phyloP scores from a whole-genome alignment of 2,329 filamentous ascomycete genomes.

The Curvularia eragrostidis region DNA sequence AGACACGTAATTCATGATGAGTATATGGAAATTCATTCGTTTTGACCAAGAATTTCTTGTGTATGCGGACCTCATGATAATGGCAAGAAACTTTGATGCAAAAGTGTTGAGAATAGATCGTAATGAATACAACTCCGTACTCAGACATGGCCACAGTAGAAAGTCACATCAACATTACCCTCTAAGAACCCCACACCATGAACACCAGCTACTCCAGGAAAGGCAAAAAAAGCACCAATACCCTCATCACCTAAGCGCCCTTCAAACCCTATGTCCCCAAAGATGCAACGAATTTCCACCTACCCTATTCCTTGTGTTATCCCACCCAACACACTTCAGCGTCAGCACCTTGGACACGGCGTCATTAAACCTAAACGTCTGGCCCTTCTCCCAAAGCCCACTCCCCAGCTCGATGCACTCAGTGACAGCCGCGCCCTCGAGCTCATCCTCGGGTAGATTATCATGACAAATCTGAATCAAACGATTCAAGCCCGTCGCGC shows the following conservation, averaged over 20 bases:
- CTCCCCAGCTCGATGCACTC: constrained; percentile 46
- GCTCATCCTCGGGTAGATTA: constrained; percentile 25
- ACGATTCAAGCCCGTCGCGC: constrained; percentile 36
- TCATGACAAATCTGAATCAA: constrained; percentile 41
- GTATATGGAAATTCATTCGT: background rate
- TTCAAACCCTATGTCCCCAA: constrained; percentile 38
- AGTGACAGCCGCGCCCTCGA: constrained; percentile 39
- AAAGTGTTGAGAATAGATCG: background rate
- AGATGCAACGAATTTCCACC: constrained; percentile 39
- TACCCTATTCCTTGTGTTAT: constrained; percentile 40
- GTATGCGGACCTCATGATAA: background rate
- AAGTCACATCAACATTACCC: background rate
- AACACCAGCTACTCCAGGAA: background rate
- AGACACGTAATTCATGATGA: background rate
- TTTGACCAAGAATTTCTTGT: background rate
- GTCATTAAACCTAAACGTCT: constrained; percentile 43
- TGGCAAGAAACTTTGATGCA: background rate
- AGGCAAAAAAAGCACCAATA: background rate
- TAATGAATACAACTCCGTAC: background rate
- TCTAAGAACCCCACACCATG: background rate
- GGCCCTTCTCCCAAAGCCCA: constrained; percentile 45
- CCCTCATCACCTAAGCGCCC: background rate
- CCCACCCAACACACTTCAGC: constrained; percentile 42
- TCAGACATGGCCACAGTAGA: background rate
- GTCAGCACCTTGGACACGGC: constrained; percentile 41